These are phyloP conservation scores for Dalbergia cochinchinensis DNA, from an alignment of 306 rosid species.

Conservation along the genomic window DNA sequence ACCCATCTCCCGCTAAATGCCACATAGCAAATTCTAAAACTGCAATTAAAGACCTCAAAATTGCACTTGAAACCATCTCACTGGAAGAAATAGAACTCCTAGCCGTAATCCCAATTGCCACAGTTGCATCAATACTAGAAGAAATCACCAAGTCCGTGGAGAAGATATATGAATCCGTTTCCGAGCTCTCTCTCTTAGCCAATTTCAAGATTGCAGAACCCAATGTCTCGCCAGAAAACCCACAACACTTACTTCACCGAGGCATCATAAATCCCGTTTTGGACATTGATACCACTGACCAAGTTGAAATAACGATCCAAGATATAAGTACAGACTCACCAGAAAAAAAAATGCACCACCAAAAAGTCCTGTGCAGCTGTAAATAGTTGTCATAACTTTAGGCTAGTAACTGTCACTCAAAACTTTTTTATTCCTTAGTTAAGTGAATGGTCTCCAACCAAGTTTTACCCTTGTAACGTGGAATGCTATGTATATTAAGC, in stretches of 20 bases:
- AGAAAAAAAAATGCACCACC: conserved; percentile 37
- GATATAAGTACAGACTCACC: conserved; percentile 42
- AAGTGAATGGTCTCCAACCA: conserved; percentile 40
- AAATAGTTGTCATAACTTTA: conserved; percentile 46
- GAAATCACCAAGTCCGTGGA: conserved; percentile 74
- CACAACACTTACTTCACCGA: conserved; percentile 71
- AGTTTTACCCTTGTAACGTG: conserved; percentile 17
- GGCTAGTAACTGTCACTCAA: conserved; percentile 35
- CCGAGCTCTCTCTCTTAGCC: conserved; percentile 73
- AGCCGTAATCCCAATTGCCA: conserved; percentile 63
- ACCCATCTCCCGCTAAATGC: conserved; percentile 53
- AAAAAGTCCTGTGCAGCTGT: conserved; percentile 43
- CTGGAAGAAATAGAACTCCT: conserved; percentile 57
- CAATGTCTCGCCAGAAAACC: conserved; percentile 64
- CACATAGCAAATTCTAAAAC: conserved; percentile 64
- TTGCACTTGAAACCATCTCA: conserved; percentile 52
- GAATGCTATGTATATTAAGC: conserved; percentile 18
- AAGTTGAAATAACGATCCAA: conserved; percentile 60
- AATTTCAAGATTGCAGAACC: conserved; percentile 59
- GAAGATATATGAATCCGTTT: conserved; percentile 65
- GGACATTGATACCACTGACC: conserved; percentile 48
- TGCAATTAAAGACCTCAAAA: conserved; percentile 68
- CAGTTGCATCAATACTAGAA: conserved; percentile 68
- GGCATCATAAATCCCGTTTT: conserved; percentile 72
- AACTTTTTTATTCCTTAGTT: conserved; percentile 37